A percentile compares a stretch with the other conserved stretches of the same genome.
Evolutionary conservation across 2,329 filamentous ascomycete genomes (phyloP).

Genomic region (Aphanoascus verrucosus): DNA sequence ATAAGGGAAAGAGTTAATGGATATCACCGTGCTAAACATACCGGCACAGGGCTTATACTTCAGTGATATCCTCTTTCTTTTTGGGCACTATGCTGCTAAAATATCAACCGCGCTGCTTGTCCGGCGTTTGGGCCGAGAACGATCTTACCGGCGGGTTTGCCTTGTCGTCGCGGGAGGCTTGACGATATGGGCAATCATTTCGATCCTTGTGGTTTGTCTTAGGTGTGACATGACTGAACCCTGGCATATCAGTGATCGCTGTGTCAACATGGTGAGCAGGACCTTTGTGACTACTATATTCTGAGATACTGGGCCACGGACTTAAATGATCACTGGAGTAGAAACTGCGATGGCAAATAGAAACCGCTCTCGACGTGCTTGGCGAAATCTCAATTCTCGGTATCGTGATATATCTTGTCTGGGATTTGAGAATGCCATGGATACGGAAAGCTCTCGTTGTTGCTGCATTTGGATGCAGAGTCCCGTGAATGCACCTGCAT

Average conservation of each 20-base stretch:
- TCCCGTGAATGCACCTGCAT: constrained; percentile 23
- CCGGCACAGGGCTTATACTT: constrained; percentile 2
- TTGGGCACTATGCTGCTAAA: constrained; percentile 22
- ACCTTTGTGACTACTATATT: not conserved
- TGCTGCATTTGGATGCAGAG: constrained; percentile 29
- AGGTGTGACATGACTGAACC: constrained; percentile 14
- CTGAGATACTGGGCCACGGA: not conserved
- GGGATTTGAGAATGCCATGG: constrained; percentile 29
- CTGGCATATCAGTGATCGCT: constrained; percentile 8
- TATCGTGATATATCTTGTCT: constrained; percentile 27
- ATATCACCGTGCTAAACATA: not conserved
- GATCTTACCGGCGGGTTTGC: not conserved
- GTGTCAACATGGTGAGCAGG: constrained; percentile 9
- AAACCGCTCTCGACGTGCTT: constrained; percentile 32
- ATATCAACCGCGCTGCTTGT: constrained; percentile 23
- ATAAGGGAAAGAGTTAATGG: not conserved
- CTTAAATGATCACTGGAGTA: not conserved
- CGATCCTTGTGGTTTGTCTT: constrained; percentile 17
- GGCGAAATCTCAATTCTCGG: constrained; percentile 26
- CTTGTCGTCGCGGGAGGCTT: constrained; percentile 13
- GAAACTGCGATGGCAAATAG: constrained; percentile 27
- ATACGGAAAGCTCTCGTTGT: constrained; percentile 28
- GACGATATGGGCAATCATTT: constrained; percentile 18
- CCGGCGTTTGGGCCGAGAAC: constrained; percentile 20
- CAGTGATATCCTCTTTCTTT: constrained; percentile 19